Evolutionary conservation across 2,329 filamentous ascomycete genomes (phyloP).

Genomic region (Bimuria novae-zelandiae): DNA sequence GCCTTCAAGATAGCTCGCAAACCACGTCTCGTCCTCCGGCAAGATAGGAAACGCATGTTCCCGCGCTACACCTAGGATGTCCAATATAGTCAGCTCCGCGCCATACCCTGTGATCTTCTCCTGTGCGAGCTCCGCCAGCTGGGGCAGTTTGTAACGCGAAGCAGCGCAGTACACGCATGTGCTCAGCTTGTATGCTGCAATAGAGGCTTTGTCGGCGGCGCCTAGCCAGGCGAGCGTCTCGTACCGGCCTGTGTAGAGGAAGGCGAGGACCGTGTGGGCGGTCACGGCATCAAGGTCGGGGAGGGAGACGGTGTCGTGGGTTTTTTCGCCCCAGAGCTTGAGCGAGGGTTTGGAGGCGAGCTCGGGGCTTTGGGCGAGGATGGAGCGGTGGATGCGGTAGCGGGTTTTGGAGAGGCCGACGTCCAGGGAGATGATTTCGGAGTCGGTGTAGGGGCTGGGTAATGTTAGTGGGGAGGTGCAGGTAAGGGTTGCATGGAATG

Average conservation of each 20-base stretch:
- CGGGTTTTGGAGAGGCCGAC: constrained; percentile 23
- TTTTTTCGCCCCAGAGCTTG: constrained; percentile 17
- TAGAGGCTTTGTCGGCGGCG: constrained; percentile 1
- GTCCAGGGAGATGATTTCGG: constrained; percentile 23
- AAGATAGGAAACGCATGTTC: constrained; percentile 28
- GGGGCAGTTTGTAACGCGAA: constrained; percentile 28
- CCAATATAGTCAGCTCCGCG: constrained; percentile 26
- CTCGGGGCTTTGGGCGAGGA: constrained; percentile 29
- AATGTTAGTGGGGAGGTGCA: background rate
- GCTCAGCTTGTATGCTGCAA: constrained; percentile 23
- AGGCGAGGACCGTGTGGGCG: constrained; percentile 32
- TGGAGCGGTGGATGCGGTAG: constrained; percentile 29
- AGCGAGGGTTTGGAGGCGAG: constrained; percentile 20
- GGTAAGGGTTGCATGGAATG: background rate
- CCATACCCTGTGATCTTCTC: constrained; percentile 23
- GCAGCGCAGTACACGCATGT: constrained; percentile 36
- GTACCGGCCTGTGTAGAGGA: constrained; percentile 30
- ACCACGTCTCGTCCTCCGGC: constrained; percentile 32
- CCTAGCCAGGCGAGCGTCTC: constrained; percentile 16
- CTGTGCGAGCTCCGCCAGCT: constrained; percentile 31
- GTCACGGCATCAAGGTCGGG: constrained; percentile 30
- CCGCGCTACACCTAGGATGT: constrained; percentile 26
- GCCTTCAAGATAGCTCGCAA: constrained; percentile 27
- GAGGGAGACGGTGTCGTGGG: constrained; percentile 18
- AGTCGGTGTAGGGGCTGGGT: constrained; percentile 26